A percentile compares a stretch with the other conserved stretches of the same genome.
These are phyloP conservation scores for Silybum marianum DNA, from an alignment of 129 eudicot species.

Conservation along the genomic window DNA sequence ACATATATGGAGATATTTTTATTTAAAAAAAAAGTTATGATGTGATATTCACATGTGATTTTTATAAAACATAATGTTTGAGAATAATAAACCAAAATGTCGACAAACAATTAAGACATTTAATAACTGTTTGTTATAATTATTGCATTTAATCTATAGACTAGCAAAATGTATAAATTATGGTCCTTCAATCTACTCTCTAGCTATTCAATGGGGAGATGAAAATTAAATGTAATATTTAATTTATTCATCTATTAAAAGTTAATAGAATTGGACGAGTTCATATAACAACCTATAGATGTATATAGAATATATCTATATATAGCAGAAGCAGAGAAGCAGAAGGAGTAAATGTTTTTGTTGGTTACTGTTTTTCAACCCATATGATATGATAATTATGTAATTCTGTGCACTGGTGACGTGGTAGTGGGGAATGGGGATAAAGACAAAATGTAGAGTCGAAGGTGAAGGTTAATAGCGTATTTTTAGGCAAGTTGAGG, in stretches of 20 bases:
- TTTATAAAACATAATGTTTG: no score
- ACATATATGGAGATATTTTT: not conserved
- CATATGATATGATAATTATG: not conserved
- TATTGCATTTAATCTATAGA: not conserved
- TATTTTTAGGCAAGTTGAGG: not conserved
- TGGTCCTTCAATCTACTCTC: not conserved
- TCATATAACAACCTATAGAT: not conserved
- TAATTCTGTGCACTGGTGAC: not conserved
- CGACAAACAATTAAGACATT: not conserved
- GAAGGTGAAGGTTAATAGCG: conserved; percentile 4
- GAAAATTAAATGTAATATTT: not conserved
- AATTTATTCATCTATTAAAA: no score
- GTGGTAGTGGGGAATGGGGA: not conserved
- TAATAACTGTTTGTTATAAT: not conserved
- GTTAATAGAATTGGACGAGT: no score
- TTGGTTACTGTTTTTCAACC: conserved; percentile 5
- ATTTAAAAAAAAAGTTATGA: not conserved
- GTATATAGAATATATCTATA: not conserved
- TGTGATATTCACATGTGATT: not conserved
- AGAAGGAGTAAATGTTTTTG: not conserved
- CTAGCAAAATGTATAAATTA: not conserved
- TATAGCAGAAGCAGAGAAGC: not conserved
- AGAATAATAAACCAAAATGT: not conserved
- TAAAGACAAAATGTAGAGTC: conserved; percentile 22
- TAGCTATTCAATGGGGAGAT: not conserved